phyloP scores from a whole-genome alignment of 1,284 basidiomycete genomes.

The Trichosporon sp. region DNA sequence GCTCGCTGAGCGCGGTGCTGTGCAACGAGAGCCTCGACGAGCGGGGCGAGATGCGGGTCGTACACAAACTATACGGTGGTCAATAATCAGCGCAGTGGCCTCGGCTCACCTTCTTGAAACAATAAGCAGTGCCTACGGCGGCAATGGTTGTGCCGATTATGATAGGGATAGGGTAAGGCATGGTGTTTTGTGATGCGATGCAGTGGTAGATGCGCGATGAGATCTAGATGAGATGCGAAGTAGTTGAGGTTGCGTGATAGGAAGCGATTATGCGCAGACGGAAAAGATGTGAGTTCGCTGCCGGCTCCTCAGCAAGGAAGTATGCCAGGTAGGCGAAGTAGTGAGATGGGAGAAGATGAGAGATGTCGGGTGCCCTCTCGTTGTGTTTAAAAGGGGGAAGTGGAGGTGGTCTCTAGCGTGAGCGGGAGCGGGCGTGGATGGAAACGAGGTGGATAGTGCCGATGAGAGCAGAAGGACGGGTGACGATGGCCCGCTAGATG shows the following conservation, averaged over 20 bases:
- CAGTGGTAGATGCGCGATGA: neutral
- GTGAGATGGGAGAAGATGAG: neutral
- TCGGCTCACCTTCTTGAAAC: slow-evolving; percentile 50
- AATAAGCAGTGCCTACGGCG: slow-evolving; percentile 48
- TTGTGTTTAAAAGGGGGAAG: neutral
- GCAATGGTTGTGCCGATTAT: slow-evolving; percentile 49
- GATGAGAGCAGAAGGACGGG: neutral
- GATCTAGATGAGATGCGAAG: neutral
- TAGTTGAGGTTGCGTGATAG: neutral
- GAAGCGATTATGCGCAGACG: neutral
- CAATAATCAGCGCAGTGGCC: too few relatives aligned
- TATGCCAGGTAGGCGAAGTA: neutral
- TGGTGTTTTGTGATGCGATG: slow-evolving; percentile 22
- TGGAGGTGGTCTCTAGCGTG: neutral
- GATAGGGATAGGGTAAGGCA: slow-evolving; percentile 48
- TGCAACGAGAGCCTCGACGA: slow-evolving; percentile 46
- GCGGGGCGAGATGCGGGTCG: slow-evolving; percentile 50
- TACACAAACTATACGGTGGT: slow-evolving; percentile 44
- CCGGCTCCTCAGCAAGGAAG: neutral
- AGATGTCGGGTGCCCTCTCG: neutral
- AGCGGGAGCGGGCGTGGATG: neutral
- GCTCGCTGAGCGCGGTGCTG: slow-evolving; percentile 26
- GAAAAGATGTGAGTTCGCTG: neutral
- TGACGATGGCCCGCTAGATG: neutral
- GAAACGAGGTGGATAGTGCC: neutral